Evolutionary conservation across 225 moss, liverwort and hornwort species (phyloP), one percentile per base, ranked within the genome.

Genomic region (Marchantia polymorpha): DNA sequence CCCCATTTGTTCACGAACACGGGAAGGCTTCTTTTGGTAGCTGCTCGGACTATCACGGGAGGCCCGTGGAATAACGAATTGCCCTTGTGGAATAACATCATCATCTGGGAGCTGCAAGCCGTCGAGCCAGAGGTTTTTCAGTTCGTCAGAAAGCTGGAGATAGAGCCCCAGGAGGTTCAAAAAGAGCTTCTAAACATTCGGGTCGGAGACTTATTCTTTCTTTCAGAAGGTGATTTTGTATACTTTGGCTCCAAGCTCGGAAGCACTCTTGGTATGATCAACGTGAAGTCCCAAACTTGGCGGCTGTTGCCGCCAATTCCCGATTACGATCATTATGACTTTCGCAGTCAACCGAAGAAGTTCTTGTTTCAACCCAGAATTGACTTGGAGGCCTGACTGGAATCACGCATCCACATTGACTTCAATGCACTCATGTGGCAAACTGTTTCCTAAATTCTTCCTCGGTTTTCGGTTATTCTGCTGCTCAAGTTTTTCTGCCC

Each of bases 211-310:
- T 87, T 87, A 52, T 26, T 87, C 0, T 83, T 83, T 58, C 76
- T 83, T 7, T 63, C 81, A 7, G 86, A 79, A 52, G 78, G 79
- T 23, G 81, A 81, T 52, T 66, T 56, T 17, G 49, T 87, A 48
- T 87, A 81, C 68, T 83, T 87, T 53, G 86, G 86, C 13, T 87
- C 86, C 49, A 81, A 60, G 64, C 79, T 61, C 14, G 83, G 86
- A 50, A 83, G 81, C 70, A 64, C 71, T 29, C 55, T 87, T 0
- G 86, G 83, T 46, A 16, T 82, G 51, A 82, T 87, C 26, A 81
- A 86, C 72, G 13, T 87, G 12, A 78, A 20, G 48, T 29, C 63
- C 0, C 29, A 52, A 29, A 76, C 55, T 16, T 83, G 86, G 86
- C 63, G 31, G 27, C 68, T 82, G 51, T 30, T 83, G 81, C 83